These are phyloP conservation scores for Candida argentea DNA, from an alignment of 805 yeast species.

Conservation along the genomic window DNA sequence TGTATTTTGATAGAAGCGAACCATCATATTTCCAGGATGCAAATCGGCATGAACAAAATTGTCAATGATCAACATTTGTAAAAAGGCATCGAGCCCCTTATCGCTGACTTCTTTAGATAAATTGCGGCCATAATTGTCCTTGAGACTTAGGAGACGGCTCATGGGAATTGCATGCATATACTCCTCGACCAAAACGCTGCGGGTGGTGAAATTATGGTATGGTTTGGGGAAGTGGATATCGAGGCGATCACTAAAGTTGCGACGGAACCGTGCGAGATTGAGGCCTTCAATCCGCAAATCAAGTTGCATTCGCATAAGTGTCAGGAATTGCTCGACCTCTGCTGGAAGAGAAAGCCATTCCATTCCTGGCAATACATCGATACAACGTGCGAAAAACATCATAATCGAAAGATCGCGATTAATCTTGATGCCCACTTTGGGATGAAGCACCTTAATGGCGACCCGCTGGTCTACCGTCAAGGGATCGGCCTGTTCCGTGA, in stretches of 20 bases:
- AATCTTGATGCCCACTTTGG: constrained; percentile 63
- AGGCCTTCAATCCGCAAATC: constrained; percentile 86
- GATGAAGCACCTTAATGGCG: constrained; percentile 91
- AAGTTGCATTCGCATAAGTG: constrained; percentile 79
- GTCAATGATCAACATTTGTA: constrained; percentile 86
- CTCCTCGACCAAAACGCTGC: constrained; percentile 78
- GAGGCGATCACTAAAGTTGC: constrained; percentile 47
- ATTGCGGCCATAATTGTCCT: constrained; percentile 34
- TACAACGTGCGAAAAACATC: constrained; percentile 62
- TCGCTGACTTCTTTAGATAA: constrained; percentile 65
- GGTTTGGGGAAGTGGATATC: constrained; percentile 80
- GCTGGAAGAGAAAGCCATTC: constrained; percentile 95
- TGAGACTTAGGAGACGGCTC: constrained; percentile 50
- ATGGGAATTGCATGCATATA: constrained; percentile 76
- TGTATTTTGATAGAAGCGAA: constrained; percentile 51
- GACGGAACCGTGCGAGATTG: constrained; percentile 62
- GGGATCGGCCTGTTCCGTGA: constrained; percentile 23
- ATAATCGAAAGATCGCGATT: constrained; percentile 77
- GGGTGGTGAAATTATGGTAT: constrained; percentile 49
- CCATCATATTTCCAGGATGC: constrained; percentile 92
- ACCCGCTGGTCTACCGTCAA: constrained; percentile 45
- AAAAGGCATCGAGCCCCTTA: constrained; percentile 80
- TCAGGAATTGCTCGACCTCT: constrained; percentile 82
- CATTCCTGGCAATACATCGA: constrained; percentile 82
- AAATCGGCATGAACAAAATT: constrained; percentile 94